A percentile compares a stretch with the other conserved stretches of the same genome.
Evolutionary conservation across 768 basidiomycete genomes (phyloP).

Genomic region (Amanita polypyramis): DNA sequence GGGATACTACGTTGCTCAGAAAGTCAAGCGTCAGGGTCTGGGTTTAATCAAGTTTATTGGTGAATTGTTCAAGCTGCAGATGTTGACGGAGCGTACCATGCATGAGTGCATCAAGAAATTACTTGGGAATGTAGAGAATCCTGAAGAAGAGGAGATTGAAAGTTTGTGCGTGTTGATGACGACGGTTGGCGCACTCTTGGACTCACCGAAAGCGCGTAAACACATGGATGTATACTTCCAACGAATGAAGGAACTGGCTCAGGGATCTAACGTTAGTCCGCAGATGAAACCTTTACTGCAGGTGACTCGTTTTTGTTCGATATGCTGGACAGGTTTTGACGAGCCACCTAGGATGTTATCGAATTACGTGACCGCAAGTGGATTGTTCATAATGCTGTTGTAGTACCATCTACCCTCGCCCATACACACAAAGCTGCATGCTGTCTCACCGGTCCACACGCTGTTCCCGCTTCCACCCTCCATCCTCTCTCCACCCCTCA

Average conservation of each 20-base stretch:
- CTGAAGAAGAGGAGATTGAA: slow-evolving; percentile 97
- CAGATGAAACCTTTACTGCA: slow-evolving; percentile 95
- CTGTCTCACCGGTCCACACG: slow-evolving; percentile 48
- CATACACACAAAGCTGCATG: slow-evolving; percentile 44
- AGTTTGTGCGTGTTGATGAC: slow-evolving; percentile 86
- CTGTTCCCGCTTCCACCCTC: slow-evolving; percentile 36
- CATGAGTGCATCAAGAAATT: slow-evolving; percentile 97
- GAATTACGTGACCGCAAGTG: slow-evolving; percentile 82
- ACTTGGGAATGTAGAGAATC: slow-evolving; percentile 85
- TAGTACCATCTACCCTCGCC: slow-evolving; percentile 64
- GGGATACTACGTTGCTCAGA: slow-evolving; percentile 95
- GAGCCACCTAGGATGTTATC: slow-evolving; percentile 62
- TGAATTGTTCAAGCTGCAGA: slow-evolving; percentile 95
- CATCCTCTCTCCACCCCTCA: slow-evolving; percentile 38
- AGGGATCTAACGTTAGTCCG: slow-evolving; percentile 67
- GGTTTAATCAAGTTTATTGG: slow-evolving; percentile 98
- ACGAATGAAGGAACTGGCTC: slow-evolving; percentile 76
- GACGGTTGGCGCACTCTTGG: slow-evolving; percentile 82
- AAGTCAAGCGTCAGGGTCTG: slow-evolving; percentile 94
- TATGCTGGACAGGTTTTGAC: slow-evolving; percentile 2
- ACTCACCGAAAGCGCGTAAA: slow-evolving; percentile 68
- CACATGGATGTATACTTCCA: slow-evolving; percentile 92
- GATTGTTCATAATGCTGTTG: slow-evolving; percentile 41
- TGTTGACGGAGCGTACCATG: slow-evolving; percentile 98
- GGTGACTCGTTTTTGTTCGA: slow-evolving; percentile 34